phyloP scores from a whole-genome alignment of 2,329 filamentous ascomycete species.

The Fusarium protoensiforme region DNA sequence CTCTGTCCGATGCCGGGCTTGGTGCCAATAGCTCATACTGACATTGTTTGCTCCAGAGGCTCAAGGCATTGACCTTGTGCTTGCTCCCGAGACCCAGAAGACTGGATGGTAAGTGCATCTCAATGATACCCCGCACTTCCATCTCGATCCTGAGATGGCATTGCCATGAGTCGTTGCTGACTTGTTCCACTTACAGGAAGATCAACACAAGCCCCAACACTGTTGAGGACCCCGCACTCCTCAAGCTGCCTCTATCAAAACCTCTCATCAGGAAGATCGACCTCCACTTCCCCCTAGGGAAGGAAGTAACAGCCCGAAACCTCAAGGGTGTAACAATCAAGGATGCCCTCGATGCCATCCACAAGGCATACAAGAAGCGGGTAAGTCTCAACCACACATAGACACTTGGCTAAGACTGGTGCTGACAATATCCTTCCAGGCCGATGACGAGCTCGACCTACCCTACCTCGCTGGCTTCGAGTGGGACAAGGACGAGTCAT shows the following conservation, averaged over 20 bases:
- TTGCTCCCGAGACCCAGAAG: conserved; percentile 86
- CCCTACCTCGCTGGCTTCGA: conserved; percentile 94
- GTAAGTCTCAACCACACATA: conserved; percentile 59
- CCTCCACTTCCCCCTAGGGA: conserved; percentile 87
- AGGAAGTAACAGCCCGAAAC: conserved; percentile 90
- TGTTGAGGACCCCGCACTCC: conserved; percentile 84
- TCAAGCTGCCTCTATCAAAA: conserved; percentile 82
- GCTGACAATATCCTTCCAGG: conserved; percentile 58
- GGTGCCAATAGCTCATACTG: conserved; percentile 7
- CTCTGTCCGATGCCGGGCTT: conserved; percentile 21
- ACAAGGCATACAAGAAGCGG: conserved; percentile 98
- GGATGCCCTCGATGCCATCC: conserved; percentile 93
- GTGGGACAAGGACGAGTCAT: conserved; percentile 94
- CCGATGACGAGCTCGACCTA: conserved; percentile 89
- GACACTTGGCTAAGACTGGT: neutral
- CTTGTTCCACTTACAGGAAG: conserved; percentile 72
- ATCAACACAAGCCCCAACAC: conserved; percentile 85
- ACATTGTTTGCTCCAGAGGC: conserved; percentile 66
- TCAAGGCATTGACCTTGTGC: conserved; percentile 75
- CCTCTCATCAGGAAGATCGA: conserved; percentile 95
- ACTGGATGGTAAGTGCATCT: conserved; percentile 79
- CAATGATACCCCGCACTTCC: conserved; percentile 1
- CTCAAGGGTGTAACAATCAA: conserved; percentile 96
- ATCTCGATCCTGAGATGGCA: neutral
- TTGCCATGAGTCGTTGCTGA: conserved; percentile 13